Base-by-base conservation (phyloP, 768 basidiomycete genomes). In the Gloeophyllum trabeum region DNA sequence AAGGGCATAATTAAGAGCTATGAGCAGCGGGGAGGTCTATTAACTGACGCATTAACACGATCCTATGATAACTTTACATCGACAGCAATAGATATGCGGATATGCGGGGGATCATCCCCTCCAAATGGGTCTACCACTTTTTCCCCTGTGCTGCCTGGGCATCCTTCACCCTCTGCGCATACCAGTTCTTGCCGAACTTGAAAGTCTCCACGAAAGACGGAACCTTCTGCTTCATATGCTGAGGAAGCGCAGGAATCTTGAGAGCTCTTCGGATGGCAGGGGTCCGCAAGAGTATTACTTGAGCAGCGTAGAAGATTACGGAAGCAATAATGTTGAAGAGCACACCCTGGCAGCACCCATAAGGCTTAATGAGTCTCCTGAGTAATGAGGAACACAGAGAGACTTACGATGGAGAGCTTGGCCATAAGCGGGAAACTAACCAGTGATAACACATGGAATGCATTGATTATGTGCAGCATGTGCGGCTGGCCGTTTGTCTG, bases 381-480 rank as follows among this genome's bases (percentile, higher is more conserved):
- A 10, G 13, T 32, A 20, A 14, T 24, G 36, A 14, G 16, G 21
- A 45, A 35, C 26, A 32, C 23, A 10, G 24, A 16, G 34, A 7
- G 6, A 64, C 81, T 53, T 58, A 88, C 90, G 2, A 75, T 63
- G 22, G 88, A 79, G 55, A 92, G 73, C 41, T 61, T 61, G 13
- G 63, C 61, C 61, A 79, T 67, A 51, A 79, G 59, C 37, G 72
- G 66, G 57, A 76, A 54, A 39, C 67, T 45, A 64, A 56, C 40
- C 66, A 71, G 18, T 58, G 71, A 68, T 14, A 61, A 48, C 35
- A 82, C 41, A 13, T 44, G 49, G 38, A 52, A 48, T 12, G 28
- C 42, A n/a, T 88, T 87, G 69, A 81, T 73, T 35, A 78, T 50
- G 53, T 90, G 87, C 5, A 70, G 73, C 60, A 77, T 70, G 26